These are phyloP conservation scores for Paecilomyces variotii DNA, from an alignment of 2,329 filamentous ascomycete species.

Conservation along the genomic window DNA sequence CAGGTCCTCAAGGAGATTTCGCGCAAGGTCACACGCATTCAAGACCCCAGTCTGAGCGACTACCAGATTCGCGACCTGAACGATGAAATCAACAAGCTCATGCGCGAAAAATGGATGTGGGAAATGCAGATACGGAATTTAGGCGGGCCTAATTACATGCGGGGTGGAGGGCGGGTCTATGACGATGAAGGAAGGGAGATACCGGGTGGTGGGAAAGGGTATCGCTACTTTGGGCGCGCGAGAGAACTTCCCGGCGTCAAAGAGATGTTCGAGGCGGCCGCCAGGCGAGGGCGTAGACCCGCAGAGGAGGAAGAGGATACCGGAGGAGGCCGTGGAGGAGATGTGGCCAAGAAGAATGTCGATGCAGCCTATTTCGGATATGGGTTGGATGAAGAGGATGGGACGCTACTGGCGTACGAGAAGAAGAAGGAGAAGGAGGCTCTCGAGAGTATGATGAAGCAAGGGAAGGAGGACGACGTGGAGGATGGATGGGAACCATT, in stretches of 20 bases:
- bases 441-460: conserved; percentile 56
- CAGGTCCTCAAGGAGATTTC: conserved; percentile 96
- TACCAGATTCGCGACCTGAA: conserved; percentile 97
- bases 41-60: conserved; percentile 83
- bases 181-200: conserved; percentile 68
- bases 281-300: conserved; percentile 53
- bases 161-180: conserved; percentile 60
- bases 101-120: conserved; percentile 99
- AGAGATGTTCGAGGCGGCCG: conserved; percentile 82
- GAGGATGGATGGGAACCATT: conserved; percentile 74
- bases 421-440: conserved; percentile 75
- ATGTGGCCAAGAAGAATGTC: conserved; percentile 55
- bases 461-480: conserved; percentile 48
- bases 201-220: conserved; percentile 69
- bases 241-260: conserved; percentile 89
- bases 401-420: conserved; percentile 71
- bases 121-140: conserved; percentile 92
- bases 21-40: conserved; percentile 93
- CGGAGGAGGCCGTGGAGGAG: conserved; percentile 34
- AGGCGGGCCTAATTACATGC: conserved; percentile 96
- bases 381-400: conserved; percentile 85
- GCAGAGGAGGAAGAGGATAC: conserved; percentile 62
- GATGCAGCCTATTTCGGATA: conserved; percentile 96
- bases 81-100: conserved; percentile 98
- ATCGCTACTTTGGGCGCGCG: conserved; percentile 88